phyloP scores from a whole-genome alignment of 495 filamentous ascomycete genomes.

The Hyaloscypha bicolor region DNA sequence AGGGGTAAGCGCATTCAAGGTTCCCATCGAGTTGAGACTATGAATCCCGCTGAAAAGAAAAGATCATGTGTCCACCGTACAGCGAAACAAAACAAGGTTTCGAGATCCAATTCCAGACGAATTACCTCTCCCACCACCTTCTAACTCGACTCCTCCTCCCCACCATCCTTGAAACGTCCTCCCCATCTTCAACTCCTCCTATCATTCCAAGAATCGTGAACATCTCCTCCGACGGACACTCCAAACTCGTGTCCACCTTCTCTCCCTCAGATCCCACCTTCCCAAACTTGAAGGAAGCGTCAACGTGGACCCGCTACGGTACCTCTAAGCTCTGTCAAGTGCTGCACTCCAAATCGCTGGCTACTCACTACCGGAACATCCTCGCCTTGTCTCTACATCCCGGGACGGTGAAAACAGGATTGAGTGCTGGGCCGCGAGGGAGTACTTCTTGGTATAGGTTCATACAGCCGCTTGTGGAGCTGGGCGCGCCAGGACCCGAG shows the following conservation, averaged over 20 bases:
- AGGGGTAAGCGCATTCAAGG: not conserved
- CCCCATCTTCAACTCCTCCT: constrained; percentile 12
- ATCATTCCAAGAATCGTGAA: constrained; percentile 44
- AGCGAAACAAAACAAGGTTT: constrained; percentile 53
- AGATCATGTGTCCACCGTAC: constrained; percentile 8
- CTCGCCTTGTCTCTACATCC: constrained; percentile 63
- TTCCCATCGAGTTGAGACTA: not conserved
- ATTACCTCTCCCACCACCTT: constrained; percentile 68
- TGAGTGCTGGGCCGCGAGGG: constrained; percentile 2
- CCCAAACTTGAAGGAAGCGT: constrained; percentile 15
- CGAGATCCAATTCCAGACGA: constrained; percentile 69
- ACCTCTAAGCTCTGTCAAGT: constrained; percentile 71
- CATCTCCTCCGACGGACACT: constrained; percentile 39
- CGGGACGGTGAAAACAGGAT: constrained; percentile 49
- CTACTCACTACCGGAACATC: constrained; percentile 57
- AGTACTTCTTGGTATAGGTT: not conserved
- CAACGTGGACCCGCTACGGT: constrained; percentile 56
- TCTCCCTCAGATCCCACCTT: not conserved
- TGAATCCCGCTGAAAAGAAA: not conserved
- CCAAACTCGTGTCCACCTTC: not conserved
- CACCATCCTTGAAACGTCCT: not conserved
- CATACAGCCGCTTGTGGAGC: constrained; percentile 7
- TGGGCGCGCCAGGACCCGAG: constrained; percentile 1
- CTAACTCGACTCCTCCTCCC: constrained; percentile 59
- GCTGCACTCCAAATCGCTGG: constrained; percentile 60